Evolutionary conservation across 73 alveolate species (phyloP).

Genomic region (Tetrahymena borealis): DNA sequence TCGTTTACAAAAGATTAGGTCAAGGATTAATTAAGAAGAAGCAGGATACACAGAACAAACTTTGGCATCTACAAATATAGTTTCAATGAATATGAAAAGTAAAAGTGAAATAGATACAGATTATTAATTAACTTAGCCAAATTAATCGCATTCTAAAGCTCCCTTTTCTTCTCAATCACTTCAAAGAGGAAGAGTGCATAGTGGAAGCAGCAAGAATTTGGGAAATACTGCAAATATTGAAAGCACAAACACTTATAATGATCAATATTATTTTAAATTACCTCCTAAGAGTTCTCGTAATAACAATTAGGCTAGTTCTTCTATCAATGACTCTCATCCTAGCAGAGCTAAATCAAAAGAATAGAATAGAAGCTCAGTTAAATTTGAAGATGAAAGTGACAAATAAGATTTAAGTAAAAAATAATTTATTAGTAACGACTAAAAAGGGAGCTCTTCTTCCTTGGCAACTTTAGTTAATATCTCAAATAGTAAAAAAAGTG

Average conservation of each 20-base stretch:
- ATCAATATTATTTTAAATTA: background rate
- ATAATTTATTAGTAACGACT: no score
- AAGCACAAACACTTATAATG: background rate
- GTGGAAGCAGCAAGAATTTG: background rate
- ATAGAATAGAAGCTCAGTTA: background rate
- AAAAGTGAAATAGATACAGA: background rate
- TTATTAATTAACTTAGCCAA: background rate
- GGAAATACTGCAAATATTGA: background rate
- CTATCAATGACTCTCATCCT: background rate
- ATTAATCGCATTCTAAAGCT: background rate
- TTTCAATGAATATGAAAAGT: background rate
- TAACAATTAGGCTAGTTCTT: background rate
- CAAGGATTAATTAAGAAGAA: background rate
- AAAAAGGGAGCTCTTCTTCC: no score
- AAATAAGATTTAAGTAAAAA: no score
- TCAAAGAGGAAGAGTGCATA: background rate
- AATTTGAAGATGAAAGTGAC: background rate
- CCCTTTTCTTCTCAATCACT: background rate
- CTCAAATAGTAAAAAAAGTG: no score
- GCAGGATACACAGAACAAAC: background rate
- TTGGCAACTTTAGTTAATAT: no score
- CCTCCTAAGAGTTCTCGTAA: background rate
- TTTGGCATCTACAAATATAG: background rate
- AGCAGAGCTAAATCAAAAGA: background rate
- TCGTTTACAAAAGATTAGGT: background rate